Evolutionary conservation across 2,329 filamentous ascomycete genomes (phyloP), one percentile per base, ranked within the genome.

Genomic region (Penicillium sp.): DNA sequence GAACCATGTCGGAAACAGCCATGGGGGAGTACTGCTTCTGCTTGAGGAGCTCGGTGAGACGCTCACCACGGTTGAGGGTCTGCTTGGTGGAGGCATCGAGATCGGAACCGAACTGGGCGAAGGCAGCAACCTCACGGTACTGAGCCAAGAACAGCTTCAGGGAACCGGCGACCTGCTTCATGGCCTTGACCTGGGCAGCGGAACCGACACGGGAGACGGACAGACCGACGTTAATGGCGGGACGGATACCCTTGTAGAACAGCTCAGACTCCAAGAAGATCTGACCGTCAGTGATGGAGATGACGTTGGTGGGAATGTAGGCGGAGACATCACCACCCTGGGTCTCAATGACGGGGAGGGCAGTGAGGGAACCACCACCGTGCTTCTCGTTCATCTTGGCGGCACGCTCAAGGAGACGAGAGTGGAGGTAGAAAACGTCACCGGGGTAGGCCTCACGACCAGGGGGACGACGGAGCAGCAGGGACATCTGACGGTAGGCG

Each of bases 61-160:
- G 90, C 81, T 97, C 91, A 87, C 93, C 93, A 85, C 93, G 90
- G 80, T 72, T 84, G 63, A 98, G 85, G 57, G 91, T 97, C 81
- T 97, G 93, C 85, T 96, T 97, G 76, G 93, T 98, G 64, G 93
- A 83, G 66, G 93, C 93, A 79, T 98, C 93, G 64, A 98, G 81
- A 82, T 98, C 93, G 71, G 93, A 98, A 85, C 93, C 93, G 83
- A 98, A 98, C 79, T 98, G 93, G 67, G 93, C 91, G 78, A 98
- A 98, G 66, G 93, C 93, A 69, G 93, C 93, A 58, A 98, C 93
- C 78, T 98, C 93, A 93, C 93, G 93, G 84, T 98, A 98, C 81
- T 98, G 93, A 68, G 93, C 93, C 87, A 98, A 88, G 89, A 97
- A 98, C 67, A 98, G 89, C 85, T 98, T 98, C 72, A 98, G 82